Evolutionary conservation across 768 basidiomycete species (phyloP).

Genomic region (Lentinula boryana): DNA sequence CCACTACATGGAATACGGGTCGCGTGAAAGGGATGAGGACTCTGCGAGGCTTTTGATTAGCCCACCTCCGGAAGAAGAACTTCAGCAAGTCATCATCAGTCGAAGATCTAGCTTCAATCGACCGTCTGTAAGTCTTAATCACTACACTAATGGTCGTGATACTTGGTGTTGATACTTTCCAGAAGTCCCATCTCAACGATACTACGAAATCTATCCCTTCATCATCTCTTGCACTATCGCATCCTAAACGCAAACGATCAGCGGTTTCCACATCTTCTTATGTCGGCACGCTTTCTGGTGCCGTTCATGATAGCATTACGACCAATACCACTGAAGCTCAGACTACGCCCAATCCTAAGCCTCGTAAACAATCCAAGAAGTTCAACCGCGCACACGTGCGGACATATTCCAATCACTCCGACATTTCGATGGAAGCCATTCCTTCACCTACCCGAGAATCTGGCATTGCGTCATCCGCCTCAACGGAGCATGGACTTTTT

Average conservation of each 20-base stretch:
- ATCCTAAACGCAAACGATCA: conserved; percentile 11
- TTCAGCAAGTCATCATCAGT: conserved; percentile 17
- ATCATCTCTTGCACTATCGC: neutral
- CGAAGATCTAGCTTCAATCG: conserved; percentile 16
- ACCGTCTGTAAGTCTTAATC: conserved; percentile 15
- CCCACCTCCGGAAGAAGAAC: conserved; percentile 56
- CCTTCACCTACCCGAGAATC: conserved; percentile 7
- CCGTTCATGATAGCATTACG: conserved; percentile 32
- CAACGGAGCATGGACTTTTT: neutral
- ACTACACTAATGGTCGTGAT: neutral
- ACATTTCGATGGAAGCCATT: neutral
- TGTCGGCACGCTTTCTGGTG: conserved; percentile 12
- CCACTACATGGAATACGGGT: neutral
- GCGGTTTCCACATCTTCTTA: conserved; percentile 1
- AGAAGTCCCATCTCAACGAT: neutral
- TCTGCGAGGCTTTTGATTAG: conserved; percentile 38
- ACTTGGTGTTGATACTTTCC: neutral
- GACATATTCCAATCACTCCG: conserved; percentile 5
- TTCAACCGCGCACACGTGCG: conserved; percentile 3
- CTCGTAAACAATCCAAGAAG: conserved; percentile 38
- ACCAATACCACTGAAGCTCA: conserved; percentile 17
- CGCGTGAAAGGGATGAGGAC: conserved; percentile 8
- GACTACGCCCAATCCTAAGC: conserved; percentile 56
- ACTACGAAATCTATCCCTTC: neutral
- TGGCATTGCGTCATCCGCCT: neutral